Base-by-base conservation (phyloP, 371 early-diverging fungal species). In the Mortierella sp. region DNA sequence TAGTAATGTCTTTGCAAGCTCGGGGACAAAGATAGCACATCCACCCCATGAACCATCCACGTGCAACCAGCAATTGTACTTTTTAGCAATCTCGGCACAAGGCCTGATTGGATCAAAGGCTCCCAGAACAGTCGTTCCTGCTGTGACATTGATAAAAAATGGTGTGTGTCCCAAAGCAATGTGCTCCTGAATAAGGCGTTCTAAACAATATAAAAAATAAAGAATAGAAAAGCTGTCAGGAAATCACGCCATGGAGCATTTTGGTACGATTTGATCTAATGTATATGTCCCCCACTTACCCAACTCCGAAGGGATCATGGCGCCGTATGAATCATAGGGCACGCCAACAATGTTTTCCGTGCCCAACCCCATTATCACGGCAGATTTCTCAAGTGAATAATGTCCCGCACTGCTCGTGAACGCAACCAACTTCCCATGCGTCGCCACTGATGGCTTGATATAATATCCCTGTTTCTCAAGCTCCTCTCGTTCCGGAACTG, bases 11-110 rank as follows among this genome's bases (percentile, higher is more conserved):
- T 70, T 52, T 67, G 86, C 74, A 57, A 63, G 69, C 36, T 86
- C 76, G 13, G 85, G 77, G 5, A 84, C 78, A 77, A 96, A 93
- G 11, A 91, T 74, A 0, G 89, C 87, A n/a, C 91, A 88, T 8
- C 95, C 95, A 67, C 96, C 96, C 93, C 94, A 96, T 33, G 93
- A 92, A 5, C 91, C 97, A 74, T 96, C 97, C 5, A 95, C 88
- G 67, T 96, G 96, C 40, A 95, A 78, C 96, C 97, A 96, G 69
- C 94, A 88, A 36, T 87, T 86, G 74, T 89, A 90, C 47, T 87
- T 87, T 69, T 86, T 86, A 9, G 93, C 89, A 43, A 94, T 84
- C 15, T 52, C 74, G 0, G 88, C 88, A 48, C 94, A 91, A 4
- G 77, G 86, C 1, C 78, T 79, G 33, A 96, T 86, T 5, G 94